Evolutionary conservation across 106 monocot genomes (phyloP).

Genomic region (Dendrobium chrysotoxum): DNA sequence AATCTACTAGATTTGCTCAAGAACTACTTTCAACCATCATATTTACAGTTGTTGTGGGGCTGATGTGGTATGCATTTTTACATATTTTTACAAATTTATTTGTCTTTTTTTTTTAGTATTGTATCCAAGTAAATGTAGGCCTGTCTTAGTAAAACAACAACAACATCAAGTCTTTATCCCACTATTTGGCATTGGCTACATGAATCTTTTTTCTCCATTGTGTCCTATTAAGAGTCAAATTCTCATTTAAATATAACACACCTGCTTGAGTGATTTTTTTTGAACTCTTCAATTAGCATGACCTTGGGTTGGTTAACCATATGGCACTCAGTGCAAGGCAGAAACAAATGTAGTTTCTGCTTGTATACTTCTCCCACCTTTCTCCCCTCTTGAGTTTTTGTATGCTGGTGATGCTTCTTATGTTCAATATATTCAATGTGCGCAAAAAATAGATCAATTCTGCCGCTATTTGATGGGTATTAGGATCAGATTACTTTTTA

Average conservation of each 20-base stretch:
- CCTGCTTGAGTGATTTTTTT: too few species aligned
- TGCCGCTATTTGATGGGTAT: not conserved
- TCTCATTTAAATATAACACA: too few species aligned
- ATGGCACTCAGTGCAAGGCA: not conserved
- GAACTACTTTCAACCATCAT: constrained; percentile 72
- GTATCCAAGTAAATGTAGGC: not conserved
- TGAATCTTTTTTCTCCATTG: too few species aligned
- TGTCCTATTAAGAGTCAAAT: too few species aligned
- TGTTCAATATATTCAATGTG: not conserved
- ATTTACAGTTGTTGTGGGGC: constrained; percentile 56
- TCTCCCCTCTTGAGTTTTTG: not conserved
- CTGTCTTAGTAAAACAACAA: too few species aligned
- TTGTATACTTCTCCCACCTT: not conserved
- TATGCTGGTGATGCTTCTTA: not conserved
- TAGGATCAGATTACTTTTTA: not conserved
- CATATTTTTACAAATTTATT: not conserved
- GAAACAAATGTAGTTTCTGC: not conserved
- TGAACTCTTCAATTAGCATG: not conserved
- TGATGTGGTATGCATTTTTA: constrained; percentile 67
- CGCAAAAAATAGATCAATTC: not conserved
- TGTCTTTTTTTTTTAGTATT: not conserved
- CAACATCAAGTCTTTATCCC: too few species aligned
- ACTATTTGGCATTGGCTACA: too few species aligned
- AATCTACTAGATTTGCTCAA: constrained; percentile 68
- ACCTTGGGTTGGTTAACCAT: not conserved